Evolutionary conservation across 2,329 filamentous ascomycete species (phyloP).

Genomic region (Pseudocercospora fijiensis): DNA sequence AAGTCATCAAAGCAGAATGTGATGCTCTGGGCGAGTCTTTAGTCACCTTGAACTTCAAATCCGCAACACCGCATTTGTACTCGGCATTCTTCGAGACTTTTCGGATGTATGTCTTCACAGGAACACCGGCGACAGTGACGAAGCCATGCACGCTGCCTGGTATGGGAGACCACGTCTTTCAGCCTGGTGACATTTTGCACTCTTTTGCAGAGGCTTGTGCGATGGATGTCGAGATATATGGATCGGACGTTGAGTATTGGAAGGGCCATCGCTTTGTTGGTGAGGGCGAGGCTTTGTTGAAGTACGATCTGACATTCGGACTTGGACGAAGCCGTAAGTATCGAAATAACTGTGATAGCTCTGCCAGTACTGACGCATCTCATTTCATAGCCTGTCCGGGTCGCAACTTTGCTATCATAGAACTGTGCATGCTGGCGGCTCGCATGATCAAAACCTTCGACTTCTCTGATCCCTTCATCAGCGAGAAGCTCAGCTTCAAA

Average conservation of each 20-base stretch:
- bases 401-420: slow-evolving; percentile 14
- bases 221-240: slow-evolving; percentile 14
- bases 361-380: background rate
- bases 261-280: slow-evolving; percentile 15
- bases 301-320: slow-evolving; percentile 14
- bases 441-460: slow-evolving; percentile 10
- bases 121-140: slow-evolving; percentile 13
- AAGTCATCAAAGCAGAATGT: slow-evolving; percentile 13
- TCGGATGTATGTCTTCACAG: slow-evolving; percentile 14
- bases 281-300: slow-evolving; percentile 10
- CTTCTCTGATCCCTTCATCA: slow-evolving; percentile 6
- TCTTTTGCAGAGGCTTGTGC: slow-evolving; percentile 10
- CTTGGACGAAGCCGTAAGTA: slow-evolving; percentile 14
- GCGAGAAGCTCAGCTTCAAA: background rate
- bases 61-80: slow-evolving; percentile 11
- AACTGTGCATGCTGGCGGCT: slow-evolving; percentile 14
- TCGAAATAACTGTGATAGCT: background rate
- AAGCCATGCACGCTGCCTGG: slow-evolving; percentile 13
- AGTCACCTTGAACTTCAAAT: slow-evolving; percentile 11
- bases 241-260: slow-evolving; percentile 9
- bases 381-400: slow-evolving; percentile 8
- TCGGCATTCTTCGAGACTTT: slow-evolving; percentile 17
- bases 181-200: slow-evolving; percentile 11
- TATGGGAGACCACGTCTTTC: slow-evolving; percentile 12
- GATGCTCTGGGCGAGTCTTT: slow-evolving; percentile 6